These are phyloP conservation scores for Metschnikowia lunata DNA, from an alignment of 805 yeast species.

Conservation along the genomic window DNA sequence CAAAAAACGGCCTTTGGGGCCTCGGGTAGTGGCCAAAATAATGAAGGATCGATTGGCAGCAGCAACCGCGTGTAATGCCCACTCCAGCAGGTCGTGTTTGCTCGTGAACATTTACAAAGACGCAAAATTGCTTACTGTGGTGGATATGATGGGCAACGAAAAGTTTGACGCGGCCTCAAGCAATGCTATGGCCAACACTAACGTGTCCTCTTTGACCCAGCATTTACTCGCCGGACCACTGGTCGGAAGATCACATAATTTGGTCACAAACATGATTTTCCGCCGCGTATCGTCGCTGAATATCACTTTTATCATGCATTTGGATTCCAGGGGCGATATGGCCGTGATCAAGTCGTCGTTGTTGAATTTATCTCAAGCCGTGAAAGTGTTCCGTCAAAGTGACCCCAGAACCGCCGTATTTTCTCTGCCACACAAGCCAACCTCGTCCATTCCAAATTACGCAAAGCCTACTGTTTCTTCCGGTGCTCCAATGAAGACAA, in stretches of 20 bases:
- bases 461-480: slow-evolving; percentile 33
- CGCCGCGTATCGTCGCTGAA: slow-evolving; percentile 11
- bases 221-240: slow-evolving; percentile 11
- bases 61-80: slow-evolving; percentile 18
- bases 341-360: slow-evolving; percentile 25
- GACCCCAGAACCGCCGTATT: too few species aligned
- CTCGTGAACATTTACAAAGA: slow-evolving; percentile 22
- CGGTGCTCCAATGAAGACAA: slow-evolving; percentile 8
- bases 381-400: too few species aligned
- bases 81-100: slow-evolving; percentile 25
- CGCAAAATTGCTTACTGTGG: slow-evolving; percentile 18
- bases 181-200: too few species aligned
- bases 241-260: slow-evolving; percentile 23
- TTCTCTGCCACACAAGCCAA: too few species aligned
- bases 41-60: slow-evolving; percentile 19
- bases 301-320: slow-evolving; percentile 23
- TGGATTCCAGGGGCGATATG: slow-evolving; percentile 25
- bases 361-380: slow-evolving; percentile 22
- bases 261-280: slow-evolving; percentile 26
- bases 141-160: slow-evolving; percentile 31
- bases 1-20: slow-evolving; percentile 8
- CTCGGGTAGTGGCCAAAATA: slow-evolving; percentile 11
- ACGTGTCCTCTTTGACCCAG: slow-evolving; percentile 29
- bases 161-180: slow-evolving; percentile 26
- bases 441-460: slow-evolving; percentile 27